Base-by-base conservation (phyloP, 108 stramenopile genomes). In the Cyclotella cryptica region DNA sequence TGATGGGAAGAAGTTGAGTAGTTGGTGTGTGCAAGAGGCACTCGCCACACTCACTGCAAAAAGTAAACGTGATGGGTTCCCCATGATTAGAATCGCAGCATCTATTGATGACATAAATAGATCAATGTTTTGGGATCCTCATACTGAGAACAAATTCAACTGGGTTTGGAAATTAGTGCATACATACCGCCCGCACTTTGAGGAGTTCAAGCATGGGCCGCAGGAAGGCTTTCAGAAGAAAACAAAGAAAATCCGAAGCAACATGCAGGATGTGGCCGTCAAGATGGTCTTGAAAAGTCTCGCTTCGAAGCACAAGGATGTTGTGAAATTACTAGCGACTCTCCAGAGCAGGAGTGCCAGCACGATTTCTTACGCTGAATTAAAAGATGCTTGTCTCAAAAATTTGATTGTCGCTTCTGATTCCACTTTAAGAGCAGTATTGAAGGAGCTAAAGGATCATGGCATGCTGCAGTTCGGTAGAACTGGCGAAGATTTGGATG, bases 71-170 rank as follows among this genome's bases (percentile, higher is more conserved):
- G 67, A 81, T 55, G 83, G 85, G 2, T 53, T 61, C 12, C 76
- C 72, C 24, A 75, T 87, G 47, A 72, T 95, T 45, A 88, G 92
- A 35, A 61, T 95, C 42, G 89, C 83, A 29, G 90, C 94, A 11
- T 89, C 87, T 44, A 68, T 93, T 35, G 92, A 95, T 78, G 85
- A 90, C 74, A 81, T 95, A 8, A 87, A 92, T 83, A 72, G 81
- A 17, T 82, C 88, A 19, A 57, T 78, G 68, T 30, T 85, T 19
- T 89, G 88, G 86, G 72, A 80, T 43, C 72, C 83, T 12, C 59
- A 75, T 14, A 60, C 59, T 12, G 78, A 80, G 53, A 30, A 70
- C 61, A 70, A 75, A 58, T 84, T 84, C 61, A 72, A 71, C 45
- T 72, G 67, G 85, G 65, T 47, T 70, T 88, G 88, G 85, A 84